Evolutionary conservation across 768 basidiomycete species (phyloP), one percentile per base, ranked within the genome.

Genomic region (Clathrus columnatus): DNA sequence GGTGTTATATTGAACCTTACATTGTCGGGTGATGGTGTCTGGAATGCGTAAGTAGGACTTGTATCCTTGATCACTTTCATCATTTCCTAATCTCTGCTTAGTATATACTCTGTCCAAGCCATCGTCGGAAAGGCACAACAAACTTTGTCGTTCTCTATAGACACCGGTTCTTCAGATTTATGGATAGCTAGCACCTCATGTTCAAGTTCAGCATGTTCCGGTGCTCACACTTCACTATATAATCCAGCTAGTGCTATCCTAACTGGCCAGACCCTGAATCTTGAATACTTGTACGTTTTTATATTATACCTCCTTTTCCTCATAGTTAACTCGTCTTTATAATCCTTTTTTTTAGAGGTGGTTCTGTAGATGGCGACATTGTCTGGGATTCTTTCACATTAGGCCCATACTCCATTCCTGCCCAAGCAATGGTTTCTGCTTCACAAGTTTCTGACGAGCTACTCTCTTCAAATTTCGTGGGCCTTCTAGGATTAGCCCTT

Each of bases 121-220:
- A 67, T 63, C 18, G 70, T 87, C 21, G 86, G 87, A 10, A 51
- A 66, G 6, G 67, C 64, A 7, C 63, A 63, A 28, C 76, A 84
- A 54, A 75, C 73, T 21, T 68, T 85, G 21, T 81, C 77, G 5
- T 68, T 90, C 1, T 87, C 89, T 63, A 76, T 91, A 32, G 88
- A 91, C 61, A 87, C 85, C 0, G 89, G 89, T 26, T 90, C 89
- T 0, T 86, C 86, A 0, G 88, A 91, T 69, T 72, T 88, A 23
- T 91, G 88, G 88, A 70, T 91, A 45, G 83, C 84, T 0, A 84
- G 85, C 1, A 75, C 74, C 10, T 76, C 79, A 2, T 91, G 89
- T 59, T 71, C 76, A 1, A 75, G 82, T 0, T 69, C 76, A 0
- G 61, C 72, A 0, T 89, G 87, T 60, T 67, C 67, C 17, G 65